These are phyloP conservation scores for Capronia coronata DNA, from an alignment of 2,329 filamentous ascomycete genomes.

Conservation along the genomic window DNA sequence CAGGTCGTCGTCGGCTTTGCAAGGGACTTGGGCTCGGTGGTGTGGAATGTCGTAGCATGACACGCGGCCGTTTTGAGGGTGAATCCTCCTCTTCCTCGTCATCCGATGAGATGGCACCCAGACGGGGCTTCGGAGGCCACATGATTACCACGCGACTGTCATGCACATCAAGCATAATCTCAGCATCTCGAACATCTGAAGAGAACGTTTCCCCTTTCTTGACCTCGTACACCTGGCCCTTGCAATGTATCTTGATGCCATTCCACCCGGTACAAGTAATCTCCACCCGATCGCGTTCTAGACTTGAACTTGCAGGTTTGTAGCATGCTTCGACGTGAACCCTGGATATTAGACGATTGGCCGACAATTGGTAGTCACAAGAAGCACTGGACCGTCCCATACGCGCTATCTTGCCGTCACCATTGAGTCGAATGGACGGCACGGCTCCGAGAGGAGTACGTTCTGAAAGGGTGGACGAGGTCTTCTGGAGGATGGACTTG, in stretches of 20 bases:
- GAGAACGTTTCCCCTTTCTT: conserved; percentile 83
- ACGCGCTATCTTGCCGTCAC: conserved; percentile 70
- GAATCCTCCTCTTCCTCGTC: conserved; percentile 48
- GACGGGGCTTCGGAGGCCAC: conserved; percentile 61
- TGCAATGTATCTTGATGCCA: conserved; percentile 84
- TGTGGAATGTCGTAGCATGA: conserved; percentile 27
- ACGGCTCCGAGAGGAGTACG: conserved; percentile 76
- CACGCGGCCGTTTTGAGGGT: conserved; percentile 40
- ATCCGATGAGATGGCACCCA: conserved; percentile 27
- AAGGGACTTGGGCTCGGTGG: conserved; percentile 43
- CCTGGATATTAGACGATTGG: conserved; percentile 86
- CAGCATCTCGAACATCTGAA: conserved; percentile 77
- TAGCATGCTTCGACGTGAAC: conserved; percentile 87
- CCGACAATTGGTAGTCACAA: conserved; percentile 88
- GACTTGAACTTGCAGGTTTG: conserved; percentile 59
- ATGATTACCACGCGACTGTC: conserved; percentile 81
- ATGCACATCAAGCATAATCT: conserved; percentile 93
- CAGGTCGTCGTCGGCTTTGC: conserved; percentile 56
- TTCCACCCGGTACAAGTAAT: conserved; percentile 95
- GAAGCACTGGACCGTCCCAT: conserved; percentile 95
- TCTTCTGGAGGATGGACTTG: conserved; percentile 54
- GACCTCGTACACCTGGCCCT: conserved; percentile 78
- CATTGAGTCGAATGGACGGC: conserved; percentile 72
- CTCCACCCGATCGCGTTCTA: conserved; percentile 72
- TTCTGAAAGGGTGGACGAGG: conserved; percentile 62